phyloP scores from a whole-genome alignment of 2,329 filamentous ascomycete genomes.

The Trichoderma brevicompactum region DNA sequence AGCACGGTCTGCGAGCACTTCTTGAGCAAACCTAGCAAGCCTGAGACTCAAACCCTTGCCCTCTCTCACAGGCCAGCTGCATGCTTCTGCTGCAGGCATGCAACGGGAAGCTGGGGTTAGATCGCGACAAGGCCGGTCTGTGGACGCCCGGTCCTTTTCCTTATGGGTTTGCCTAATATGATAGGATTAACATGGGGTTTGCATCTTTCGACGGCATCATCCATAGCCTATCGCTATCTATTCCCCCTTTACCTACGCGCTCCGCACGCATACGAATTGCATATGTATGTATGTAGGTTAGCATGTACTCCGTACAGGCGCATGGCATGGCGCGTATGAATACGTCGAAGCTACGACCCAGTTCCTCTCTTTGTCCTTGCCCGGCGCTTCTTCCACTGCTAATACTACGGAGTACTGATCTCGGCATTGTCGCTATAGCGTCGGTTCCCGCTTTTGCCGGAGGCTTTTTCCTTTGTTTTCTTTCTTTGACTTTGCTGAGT shows the following conservation, averaged over 20 bases:
- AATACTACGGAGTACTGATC: constrained; percentile 2
- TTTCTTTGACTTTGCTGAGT: not conserved
- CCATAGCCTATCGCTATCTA: constrained; percentile 2
- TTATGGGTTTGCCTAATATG: constrained; percentile 19
- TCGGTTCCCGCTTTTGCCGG: constrained; percentile 24
- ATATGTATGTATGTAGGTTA: constrained; percentile 16
- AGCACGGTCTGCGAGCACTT: constrained; percentile 25
- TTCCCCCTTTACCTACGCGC: constrained; percentile 1
- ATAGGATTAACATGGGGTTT: constrained; percentile 14
- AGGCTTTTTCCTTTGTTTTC: not conserved
- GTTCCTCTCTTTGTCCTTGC: constrained; percentile 5
- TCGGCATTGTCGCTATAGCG: constrained; percentile 2
- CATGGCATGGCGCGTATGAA: constrained; percentile 16
- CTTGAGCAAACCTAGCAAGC: constrained; percentile 6
- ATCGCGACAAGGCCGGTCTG: constrained; percentile 13
- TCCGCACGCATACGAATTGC: constrained; percentile 21
- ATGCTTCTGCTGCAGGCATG: constrained; percentile 29
- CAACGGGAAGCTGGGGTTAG: constrained; percentile 27
- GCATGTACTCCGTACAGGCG: constrained; percentile 13
- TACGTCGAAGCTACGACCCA: constrained; percentile 3
- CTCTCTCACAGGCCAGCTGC: constrained; percentile 24
- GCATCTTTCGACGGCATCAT: constrained; percentile 14
- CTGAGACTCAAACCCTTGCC: constrained; percentile 20
- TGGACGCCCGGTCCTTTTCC: constrained; percentile 15
- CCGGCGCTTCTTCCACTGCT: not conserved